Conservation (phyloP, 148 eudicot genomes). For the Polygonum maritimum region DNA sequence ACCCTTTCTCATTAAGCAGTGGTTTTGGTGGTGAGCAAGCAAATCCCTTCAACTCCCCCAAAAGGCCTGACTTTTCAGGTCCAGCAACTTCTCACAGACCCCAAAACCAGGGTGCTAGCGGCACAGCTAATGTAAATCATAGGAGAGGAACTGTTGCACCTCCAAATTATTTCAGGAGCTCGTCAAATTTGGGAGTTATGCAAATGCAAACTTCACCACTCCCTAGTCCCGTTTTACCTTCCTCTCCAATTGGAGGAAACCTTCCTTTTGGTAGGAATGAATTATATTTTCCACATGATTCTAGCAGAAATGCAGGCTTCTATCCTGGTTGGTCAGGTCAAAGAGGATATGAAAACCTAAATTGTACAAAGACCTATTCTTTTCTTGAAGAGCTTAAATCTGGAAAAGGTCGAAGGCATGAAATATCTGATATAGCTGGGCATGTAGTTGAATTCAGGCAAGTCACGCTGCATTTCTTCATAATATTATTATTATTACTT, state of each 20-base stretch:
- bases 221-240: constrained; percentile 71
- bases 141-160: constrained; percentile 33
- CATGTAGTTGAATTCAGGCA: constrained; percentile 81
- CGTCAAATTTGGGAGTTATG: constrained; percentile 36
- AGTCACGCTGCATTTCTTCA: constrained; percentile 11
- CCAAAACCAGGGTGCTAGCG: constrained; percentile 35
- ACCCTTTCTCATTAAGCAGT: constrained; percentile 31
- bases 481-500: neutral
- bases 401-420: constrained; percentile 55
- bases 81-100: constrained; percentile 31
- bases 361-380: constrained; percentile 47
- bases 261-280: constrained; percentile 51
- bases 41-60: constrained; percentile 26
- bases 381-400: constrained; percentile 84
- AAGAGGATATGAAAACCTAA: constrained; percentile 38
- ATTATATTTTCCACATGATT: constrained; percentile 31
- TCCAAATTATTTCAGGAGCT: constrained; percentile 40
- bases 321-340: constrained; percentile 61
- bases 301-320: constrained; percentile 42
- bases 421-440: constrained; percentile 69
- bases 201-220: constrained; percentile 49
- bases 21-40: constrained; percentile 29
- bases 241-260: constrained; percentile 52
- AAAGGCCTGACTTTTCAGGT: constrained; percentile 26
- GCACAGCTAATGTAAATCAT: constrained; percentile 21